Conservation (phyloP, 371 early-diverging fungal genomes). For the Furculomyces boomerangus region DNA sequence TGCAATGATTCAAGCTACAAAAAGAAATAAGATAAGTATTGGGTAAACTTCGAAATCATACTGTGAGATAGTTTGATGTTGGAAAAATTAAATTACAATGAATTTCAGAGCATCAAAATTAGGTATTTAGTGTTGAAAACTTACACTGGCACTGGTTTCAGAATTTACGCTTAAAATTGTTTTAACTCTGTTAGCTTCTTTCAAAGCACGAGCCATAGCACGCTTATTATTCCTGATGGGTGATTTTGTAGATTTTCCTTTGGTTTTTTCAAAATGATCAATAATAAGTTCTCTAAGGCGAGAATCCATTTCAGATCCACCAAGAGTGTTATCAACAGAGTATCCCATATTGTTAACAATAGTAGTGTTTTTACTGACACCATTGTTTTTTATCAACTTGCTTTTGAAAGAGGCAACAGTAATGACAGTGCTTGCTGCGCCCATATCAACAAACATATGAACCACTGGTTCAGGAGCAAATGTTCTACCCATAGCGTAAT, state of each 20-base stretch:
- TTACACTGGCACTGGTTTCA: slow-evolving; percentile 50
- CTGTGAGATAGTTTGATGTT: too few species aligned
- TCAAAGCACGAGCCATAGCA: slow-evolving; percentile 73
- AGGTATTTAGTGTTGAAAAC: neutral
- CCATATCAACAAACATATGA: slow-evolving; percentile 92
- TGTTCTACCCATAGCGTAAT: slow-evolving; percentile 60
- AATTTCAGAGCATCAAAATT: too few species aligned
- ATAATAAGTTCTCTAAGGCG: slow-evolving; percentile 58
- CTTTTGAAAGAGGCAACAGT: slow-evolving; percentile 68
- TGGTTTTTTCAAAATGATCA: slow-evolving; percentile 40
- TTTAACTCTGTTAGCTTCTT: slow-evolving; percentile 88
- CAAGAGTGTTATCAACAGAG: slow-evolving; percentile 69
- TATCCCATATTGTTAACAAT: slow-evolving; percentile 63
- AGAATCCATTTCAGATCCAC: slow-evolving; percentile 74
- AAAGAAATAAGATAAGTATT: neutral
- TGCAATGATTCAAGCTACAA: slow-evolving; percentile 45
- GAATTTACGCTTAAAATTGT: slow-evolving; percentile 87
- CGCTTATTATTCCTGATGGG: slow-evolving; percentile 31
- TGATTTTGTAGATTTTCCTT: slow-evolving; percentile 17
- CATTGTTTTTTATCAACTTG: neutral
- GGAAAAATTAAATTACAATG: too few species aligned
- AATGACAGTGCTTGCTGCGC: slow-evolving; percentile 83
- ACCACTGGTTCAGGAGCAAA: slow-evolving; percentile 51
- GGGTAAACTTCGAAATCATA: too few species aligned
- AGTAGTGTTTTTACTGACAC: slow-evolving; percentile 11